A percentile compares a stretch with the other conserved stretches of the same genome.
phyloP scores from a whole-genome alignment of 225 moss, liverwort and hornwort genomes.

The Physcomitrium patens region DNA sequence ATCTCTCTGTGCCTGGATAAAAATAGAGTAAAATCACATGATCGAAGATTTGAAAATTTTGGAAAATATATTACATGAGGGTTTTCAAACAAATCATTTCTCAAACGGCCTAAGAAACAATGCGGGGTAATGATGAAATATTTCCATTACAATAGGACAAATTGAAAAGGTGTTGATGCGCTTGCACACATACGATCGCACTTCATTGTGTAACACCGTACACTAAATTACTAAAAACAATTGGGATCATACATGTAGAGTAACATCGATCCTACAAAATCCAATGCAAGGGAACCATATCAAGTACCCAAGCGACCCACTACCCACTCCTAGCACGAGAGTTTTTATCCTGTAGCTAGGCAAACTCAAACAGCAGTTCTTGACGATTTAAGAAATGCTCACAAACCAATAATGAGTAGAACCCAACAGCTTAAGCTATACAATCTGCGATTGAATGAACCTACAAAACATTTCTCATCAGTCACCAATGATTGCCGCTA shows the following conservation, averaged over 20 bases:
- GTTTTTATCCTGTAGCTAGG: slow-evolving; percentile 5
- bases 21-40: neutral
- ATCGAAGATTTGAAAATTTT: neutral
- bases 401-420: neutral
- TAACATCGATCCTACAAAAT: too few relatives aligned
- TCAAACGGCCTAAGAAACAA: neutral
- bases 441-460: neutral
- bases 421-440: neutral
- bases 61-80: neutral
- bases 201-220: too few relatives aligned
- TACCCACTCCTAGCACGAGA: neutral
- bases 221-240: neutral
- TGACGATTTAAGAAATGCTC: neutral
- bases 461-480: neutral
- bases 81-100: neutral
- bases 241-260: neutral
- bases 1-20: slow-evolving; percentile 31
- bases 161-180: neutral
- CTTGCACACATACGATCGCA: neutral
- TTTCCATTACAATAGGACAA: neutral
- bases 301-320: too few relatives aligned
- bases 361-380: neutral
- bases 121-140: neutral
- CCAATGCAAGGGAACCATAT: too few relatives aligned
- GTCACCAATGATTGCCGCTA: neutral